Conservation (phyloP, 1,284 basidiomycete genomes). For the Rhodotorula sp. region DNA sequence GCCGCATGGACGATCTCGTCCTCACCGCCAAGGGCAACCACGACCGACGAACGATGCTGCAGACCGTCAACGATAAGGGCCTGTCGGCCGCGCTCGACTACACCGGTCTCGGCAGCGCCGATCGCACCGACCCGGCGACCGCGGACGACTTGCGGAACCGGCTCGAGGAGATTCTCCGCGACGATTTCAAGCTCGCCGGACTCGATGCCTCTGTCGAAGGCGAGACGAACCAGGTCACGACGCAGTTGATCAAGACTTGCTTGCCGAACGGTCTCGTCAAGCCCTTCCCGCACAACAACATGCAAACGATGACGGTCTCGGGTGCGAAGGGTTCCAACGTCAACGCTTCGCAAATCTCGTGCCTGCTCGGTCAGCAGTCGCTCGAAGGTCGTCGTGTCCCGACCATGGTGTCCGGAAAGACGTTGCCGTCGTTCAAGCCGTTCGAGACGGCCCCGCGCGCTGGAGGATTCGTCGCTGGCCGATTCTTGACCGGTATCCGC, state of each 20-base stretch:
- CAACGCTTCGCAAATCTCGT: conserved; percentile 97
- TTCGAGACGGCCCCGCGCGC: conserved; percentile 97
- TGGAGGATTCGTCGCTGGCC: conserved; percentile 98
- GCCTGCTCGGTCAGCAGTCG: conserved; percentile 93
- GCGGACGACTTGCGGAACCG: conserved; percentile 56
- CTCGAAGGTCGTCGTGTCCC: conserved; percentile 97
- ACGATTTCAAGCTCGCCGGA: conserved; percentile 96
- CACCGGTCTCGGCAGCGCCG: conserved; percentile 67
- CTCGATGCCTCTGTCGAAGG: conserved; percentile 74
- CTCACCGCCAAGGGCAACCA: conserved; percentile 79
- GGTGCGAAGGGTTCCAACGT: conserved; percentile 98
- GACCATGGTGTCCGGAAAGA: conserved; percentile 98
- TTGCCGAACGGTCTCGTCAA: conserved; percentile 85
- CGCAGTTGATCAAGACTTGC: conserved; percentile 66
- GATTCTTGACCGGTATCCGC: conserved; percentile 96
- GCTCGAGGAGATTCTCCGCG: conserved; percentile 90
- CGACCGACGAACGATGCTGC: conserved; percentile 67
- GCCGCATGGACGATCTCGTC: conserved; percentile 96
- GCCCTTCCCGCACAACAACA: conserved; percentile 97
- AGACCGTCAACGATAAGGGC: conserved; percentile 69
- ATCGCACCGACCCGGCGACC: conserved; percentile 61
- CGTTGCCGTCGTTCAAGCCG: conserved; percentile 91
- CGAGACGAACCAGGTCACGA: conserved; percentile 84
- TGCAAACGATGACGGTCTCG: conserved; percentile 98
- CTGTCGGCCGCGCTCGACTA: conserved; percentile 75